Evolutionary conservation across 2,329 filamentous ascomycete species (phyloP).

Genomic region (Fusarium musae): DNA sequence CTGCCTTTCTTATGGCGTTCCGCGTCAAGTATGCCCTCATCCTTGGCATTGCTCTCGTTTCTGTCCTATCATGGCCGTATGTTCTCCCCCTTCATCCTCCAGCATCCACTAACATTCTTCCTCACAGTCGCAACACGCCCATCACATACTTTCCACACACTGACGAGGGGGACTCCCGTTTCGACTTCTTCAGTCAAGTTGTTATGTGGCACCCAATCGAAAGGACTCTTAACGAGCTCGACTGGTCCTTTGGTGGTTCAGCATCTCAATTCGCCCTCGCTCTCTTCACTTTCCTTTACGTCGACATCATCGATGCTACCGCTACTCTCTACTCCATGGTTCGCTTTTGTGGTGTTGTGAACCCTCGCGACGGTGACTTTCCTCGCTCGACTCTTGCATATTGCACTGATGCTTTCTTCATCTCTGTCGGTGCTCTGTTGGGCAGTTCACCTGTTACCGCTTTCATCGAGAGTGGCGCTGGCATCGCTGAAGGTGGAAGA

Average conservation of each 20-base stretch:
- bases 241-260: slow-evolving; percentile 70
- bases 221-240: slow-evolving; percentile 69
- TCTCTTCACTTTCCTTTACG: slow-evolving; percentile 81
- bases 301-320: slow-evolving; percentile 82
- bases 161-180: slow-evolving; percentile 69
- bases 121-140: slow-evolving; percentile 68
- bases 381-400: slow-evolving; percentile 86
- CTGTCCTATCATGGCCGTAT: slow-evolving; percentile 79
- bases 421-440: slow-evolving; percentile 76
- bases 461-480: slow-evolving; percentile 80
- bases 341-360: slow-evolving; percentile 74
- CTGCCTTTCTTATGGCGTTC: slow-evolving; percentile 83
- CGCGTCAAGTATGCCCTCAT: slow-evolving; percentile 80
- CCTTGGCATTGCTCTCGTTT: slow-evolving; percentile 77
- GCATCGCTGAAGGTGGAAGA: slow-evolving; percentile 79
- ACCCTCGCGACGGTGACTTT: slow-evolving; percentile 79
- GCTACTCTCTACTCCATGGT: slow-evolving; percentile 86
- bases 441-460: slow-evolving; percentile 78
- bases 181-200: slow-evolving; percentile 78
- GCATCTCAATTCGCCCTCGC: slow-evolving; percentile 74
- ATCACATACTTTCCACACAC: slow-evolving; percentile 80
- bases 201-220: slow-evolving; percentile 77
- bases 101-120: neutral
- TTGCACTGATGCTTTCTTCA: slow-evolving; percentile 75
- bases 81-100: neutral